phyloP scores from a whole-genome alignment of 1,284 basidiomycete genomes.

The Ustilago shanxiensis region DNA sequence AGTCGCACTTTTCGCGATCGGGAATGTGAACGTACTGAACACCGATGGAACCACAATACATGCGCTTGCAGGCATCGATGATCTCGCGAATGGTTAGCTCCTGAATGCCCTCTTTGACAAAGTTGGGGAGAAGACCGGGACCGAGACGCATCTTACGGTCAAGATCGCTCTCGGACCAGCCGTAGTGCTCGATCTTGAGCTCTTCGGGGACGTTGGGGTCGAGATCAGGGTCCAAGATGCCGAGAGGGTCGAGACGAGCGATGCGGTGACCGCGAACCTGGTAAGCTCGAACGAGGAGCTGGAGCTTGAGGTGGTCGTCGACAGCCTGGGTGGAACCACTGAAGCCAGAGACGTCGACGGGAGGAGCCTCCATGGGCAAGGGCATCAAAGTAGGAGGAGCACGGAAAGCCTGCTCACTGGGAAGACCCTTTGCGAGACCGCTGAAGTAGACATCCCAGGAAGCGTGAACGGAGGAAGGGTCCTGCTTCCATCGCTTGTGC shows the following conservation, averaged over 20 bases:
- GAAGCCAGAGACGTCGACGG: constrained; percentile 76
- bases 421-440: constrained; percentile 89
- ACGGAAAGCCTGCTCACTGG: constrained; percentile 85
- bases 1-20: constrained; percentile 98
- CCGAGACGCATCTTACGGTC: constrained; percentile 94
- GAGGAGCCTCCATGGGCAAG: constrained; percentile 84
- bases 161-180: constrained; percentile 92
- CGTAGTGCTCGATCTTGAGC: constrained; percentile 75
- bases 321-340: constrained; percentile 79
- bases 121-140: constrained; percentile 95
- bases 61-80: constrained; percentile 89
- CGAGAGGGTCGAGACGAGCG: constrained; percentile 94
- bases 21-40: constrained; percentile 99
- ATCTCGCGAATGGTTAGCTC: constrained; percentile 93
- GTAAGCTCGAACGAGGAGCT: constrained; percentile 82
- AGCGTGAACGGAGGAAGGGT: constrained; percentile 90
- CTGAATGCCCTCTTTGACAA: constrained; percentile 82
- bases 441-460: constrained; percentile 97
- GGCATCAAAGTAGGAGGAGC: constrained; percentile 78
- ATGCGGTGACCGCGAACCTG: constrained; percentile 98
- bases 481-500: constrained; percentile 70
- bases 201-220: constrained; percentile 63
- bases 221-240: constrained; percentile 89
- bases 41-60: constrained; percentile 95
- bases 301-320: constrained; percentile 87